Evolutionary conservation across 192 early-diverging fungal genomes (phyloP).

Genomic region (Allomyces arbusculus): DNA sequence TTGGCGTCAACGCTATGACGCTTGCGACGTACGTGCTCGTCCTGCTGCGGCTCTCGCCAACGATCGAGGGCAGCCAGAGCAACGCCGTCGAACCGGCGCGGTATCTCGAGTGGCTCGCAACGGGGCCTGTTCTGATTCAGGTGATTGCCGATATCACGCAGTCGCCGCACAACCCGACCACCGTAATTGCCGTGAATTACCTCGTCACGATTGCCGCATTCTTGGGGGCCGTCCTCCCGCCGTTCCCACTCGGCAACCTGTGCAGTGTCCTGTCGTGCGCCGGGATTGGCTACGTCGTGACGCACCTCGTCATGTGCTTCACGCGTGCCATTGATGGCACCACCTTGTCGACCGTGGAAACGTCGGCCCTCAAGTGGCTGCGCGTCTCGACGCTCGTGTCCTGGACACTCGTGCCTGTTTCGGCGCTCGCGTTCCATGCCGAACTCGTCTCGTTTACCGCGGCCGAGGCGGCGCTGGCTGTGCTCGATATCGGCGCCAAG

Average conservation of each 20-base stretch:
- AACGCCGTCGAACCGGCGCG: slow-evolving; percentile 6
- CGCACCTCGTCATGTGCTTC: slow-evolving; percentile 5
- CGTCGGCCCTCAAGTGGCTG: slow-evolving; percentile 6
- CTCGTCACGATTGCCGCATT: slow-evolving; percentile 4
- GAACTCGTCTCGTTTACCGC: slow-evolving; percentile 6
- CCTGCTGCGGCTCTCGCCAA: slow-evolving; percentile 6
- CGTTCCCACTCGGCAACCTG: slow-evolving; percentile 9
- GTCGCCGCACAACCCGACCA: neutral
- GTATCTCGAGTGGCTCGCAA: slow-evolving; percentile 12
- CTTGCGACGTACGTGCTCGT: slow-evolving; percentile 4
- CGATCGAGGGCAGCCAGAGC: slow-evolving; percentile 2
- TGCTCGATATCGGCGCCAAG: slow-evolving; percentile 16
- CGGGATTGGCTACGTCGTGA: neutral
- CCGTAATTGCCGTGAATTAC: slow-evolving; percentile 2
- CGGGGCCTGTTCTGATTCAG: slow-evolving; percentile 9
- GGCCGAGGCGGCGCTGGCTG: slow-evolving; percentile 9
- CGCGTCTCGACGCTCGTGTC: slow-evolving; percentile 6
- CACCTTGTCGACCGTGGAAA: slow-evolving; percentile 7
- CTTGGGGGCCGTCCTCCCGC: slow-evolving; percentile 3
- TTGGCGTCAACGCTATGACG: slow-evolving; percentile 5
- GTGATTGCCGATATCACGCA: slow-evolving; percentile 1
- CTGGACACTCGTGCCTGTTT: slow-evolving; percentile 5
- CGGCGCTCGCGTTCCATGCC: slow-evolving; percentile 4
- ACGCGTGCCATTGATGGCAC: slow-evolving; percentile 10
- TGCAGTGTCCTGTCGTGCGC: slow-evolving; percentile 4